A percentile compares a stretch with the other conserved stretches of the same genome.
phyloP scores from a whole-genome alignment of 768 basidiomycete species.

The Mycena filopes region DNA sequence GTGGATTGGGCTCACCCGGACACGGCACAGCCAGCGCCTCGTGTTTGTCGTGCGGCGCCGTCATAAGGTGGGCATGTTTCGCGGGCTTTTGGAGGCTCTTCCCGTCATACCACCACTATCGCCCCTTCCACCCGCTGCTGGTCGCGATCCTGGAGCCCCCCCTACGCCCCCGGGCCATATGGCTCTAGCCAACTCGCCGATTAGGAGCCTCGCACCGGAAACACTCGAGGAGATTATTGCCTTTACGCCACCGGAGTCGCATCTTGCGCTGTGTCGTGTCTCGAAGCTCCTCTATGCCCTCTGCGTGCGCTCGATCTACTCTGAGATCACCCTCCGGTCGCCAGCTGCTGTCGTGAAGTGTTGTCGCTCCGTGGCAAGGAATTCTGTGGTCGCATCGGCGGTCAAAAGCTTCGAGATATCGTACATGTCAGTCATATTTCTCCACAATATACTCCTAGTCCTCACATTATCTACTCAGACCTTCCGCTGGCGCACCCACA shows the following conservation, averaged over 20 bases:
- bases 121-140: not conserved
- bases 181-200: conserved; percentile 28
- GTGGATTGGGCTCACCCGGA: conserved; percentile 18
- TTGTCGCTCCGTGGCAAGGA: conserved; percentile 46
- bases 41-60: conserved; percentile 34
- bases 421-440: conserved; percentile 45
- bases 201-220: conserved; percentile 46
- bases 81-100: conserved; percentile 28
- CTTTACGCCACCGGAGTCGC: conserved; percentile 39
- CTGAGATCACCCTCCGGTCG: conserved; percentile 43
- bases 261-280: conserved; percentile 46
- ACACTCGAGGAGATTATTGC: conserved; percentile 48
- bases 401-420: conserved; percentile 46
- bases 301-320: conserved; percentile 46
- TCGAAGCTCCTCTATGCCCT: conserved; percentile 47
- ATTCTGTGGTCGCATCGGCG: conserved; percentile 38
- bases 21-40: conserved; percentile 32
- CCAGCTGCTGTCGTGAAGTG: conserved; percentile 44
- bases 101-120: conserved; percentile 17
- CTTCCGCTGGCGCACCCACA: conserved; percentile 34
- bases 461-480: conserved; percentile 32
- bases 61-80: conserved; percentile 29
- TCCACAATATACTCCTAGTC: not conserved
- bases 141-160: conserved; percentile 18
- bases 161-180: conserved; percentile 24